A percentile compares a stretch with the other conserved stretches of the same genome.
phyloP scores from a whole-genome alignment of 2,329 filamentous ascomycete species.

The Colletotrichum euphorbiae region DNA sequence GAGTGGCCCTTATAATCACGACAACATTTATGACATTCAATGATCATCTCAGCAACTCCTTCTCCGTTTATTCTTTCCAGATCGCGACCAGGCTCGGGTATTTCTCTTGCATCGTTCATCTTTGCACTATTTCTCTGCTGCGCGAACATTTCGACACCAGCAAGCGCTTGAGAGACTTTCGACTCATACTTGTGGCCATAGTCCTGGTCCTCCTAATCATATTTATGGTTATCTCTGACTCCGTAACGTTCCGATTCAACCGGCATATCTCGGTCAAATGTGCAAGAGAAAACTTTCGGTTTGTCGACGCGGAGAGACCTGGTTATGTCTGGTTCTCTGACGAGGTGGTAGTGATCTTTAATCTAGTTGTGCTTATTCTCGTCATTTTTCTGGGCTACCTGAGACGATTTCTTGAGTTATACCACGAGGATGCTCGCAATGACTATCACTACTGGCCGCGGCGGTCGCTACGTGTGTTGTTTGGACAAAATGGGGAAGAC shows the following conservation, averaged over 20 bases:
- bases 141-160: neutral
- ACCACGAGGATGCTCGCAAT: too few relatives aligned
- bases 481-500: neutral
- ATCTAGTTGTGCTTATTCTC: neutral
- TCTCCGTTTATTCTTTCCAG: neutral
- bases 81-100: neutral
- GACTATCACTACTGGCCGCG: too few relatives aligned
- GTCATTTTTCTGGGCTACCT: neutral
- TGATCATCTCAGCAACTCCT: neutral
- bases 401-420: too few relatives aligned
- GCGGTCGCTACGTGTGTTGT: neutral
- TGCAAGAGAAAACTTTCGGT: neutral
- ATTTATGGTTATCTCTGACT: neutral
- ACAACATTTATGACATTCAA: neutral
- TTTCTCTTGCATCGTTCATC: neutral
- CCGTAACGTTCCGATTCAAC: neutral
- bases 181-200: neutral
- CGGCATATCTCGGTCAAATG: neutral
- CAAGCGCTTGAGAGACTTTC: neutral
- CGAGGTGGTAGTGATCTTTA: neutral
- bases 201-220: neutral
- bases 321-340: neutral
- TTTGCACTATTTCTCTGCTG: neutral
- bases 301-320: neutral
- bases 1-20: neutral